Conservation (phyloP, 768 basidiomycete genomes). For the Hypsizygus marmoreus region DNA sequence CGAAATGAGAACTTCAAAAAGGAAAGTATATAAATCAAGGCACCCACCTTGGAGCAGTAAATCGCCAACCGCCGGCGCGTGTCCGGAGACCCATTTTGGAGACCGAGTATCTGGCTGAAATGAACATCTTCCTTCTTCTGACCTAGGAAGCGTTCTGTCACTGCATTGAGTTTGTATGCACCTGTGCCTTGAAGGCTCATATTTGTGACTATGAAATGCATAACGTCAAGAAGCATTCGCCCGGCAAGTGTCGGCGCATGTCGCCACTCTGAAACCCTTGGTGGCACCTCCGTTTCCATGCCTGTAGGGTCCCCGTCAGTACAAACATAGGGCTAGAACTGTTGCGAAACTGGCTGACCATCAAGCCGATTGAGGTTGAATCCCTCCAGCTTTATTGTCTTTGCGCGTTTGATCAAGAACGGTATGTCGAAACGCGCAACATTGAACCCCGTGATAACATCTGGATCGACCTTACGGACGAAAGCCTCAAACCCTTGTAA, state of each 20-base stretch:
- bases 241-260: slow-evolving; percentile 1
- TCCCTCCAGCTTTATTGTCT: background rate
- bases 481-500: slow-evolving; percentile 16
- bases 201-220: slow-evolving; percentile 11
- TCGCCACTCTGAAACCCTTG: background rate
- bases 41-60: slow-evolving; percentile 19
- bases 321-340: slow-evolving; percentile 3
- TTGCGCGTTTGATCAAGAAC: slow-evolving; percentile 17
- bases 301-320: slow-evolving; percentile 5
- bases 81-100: slow-evolving; percentile 14
- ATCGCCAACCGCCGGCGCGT: slow-evolving; percentile 16
- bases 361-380: too few species aligned
- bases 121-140: slow-evolving; percentile 20
- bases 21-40: too few species aligned
- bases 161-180: slow-evolving; percentile 8
- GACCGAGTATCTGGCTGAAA: slow-evolving; percentile 10
- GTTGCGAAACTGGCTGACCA: too few species aligned
- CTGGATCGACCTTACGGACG: slow-evolving; percentile 15
- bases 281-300: background rate
- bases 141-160: slow-evolving; percentile 9
- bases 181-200: background rate
- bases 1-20: background rate
- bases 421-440: slow-evolving; percentile 15
- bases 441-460: slow-evolving; percentile 21
- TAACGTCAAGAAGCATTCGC: slow-evolving; percentile 12